A percentile compares a stretch with the other conserved stretches of the same genome.
Conservation (phyloP, 352 stramenopile species). For the Phytophthora citricola region DNA sequence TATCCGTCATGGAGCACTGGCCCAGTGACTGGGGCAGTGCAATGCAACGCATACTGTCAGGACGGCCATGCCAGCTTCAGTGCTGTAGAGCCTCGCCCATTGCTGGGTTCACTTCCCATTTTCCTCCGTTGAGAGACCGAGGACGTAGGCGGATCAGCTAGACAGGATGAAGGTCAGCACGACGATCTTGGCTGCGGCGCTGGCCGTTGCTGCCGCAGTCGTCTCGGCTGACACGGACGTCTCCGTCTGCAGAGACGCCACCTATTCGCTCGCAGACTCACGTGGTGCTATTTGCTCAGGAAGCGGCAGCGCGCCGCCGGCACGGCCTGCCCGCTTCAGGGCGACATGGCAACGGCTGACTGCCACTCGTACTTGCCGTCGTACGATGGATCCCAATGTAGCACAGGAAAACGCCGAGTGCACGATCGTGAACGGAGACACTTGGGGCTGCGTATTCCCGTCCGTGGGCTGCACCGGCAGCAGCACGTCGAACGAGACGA, state of each 20-base stretch:
- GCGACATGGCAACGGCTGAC: conserved; percentile 44
- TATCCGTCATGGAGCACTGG: conserved; percentile 24
- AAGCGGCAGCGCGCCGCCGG: conserved; percentile 39
- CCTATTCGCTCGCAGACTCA: conserved; percentile 43
- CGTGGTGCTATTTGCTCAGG: conserved; percentile 61
- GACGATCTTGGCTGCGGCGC: conserved; percentile 24
- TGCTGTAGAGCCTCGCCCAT: no score
- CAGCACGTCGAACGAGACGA: conserved; percentile 11
- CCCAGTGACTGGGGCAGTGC: neutral
- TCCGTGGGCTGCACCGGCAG: conserved; percentile 32
- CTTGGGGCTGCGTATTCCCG: conserved; percentile 50
- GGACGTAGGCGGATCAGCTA: conserved; percentile 3
- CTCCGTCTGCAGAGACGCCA: conserved; percentile 53
- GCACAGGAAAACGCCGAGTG: conserved; percentile 50
- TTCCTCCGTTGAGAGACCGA: conserved; percentile 25
- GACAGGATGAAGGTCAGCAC: conserved; percentile 26
- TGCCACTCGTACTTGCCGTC: conserved; percentile 58
- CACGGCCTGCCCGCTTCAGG: conserved; percentile 56
- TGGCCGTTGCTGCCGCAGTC: conserved; percentile 27
- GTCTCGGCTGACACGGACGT: conserved; percentile 38
- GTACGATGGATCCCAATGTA: conserved; percentile 46
- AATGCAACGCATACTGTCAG: neutral
- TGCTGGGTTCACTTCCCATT: conserved; percentile 13
- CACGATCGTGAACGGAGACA: conserved; percentile 38
- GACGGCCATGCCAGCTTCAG: no score